Evolutionary conservation across 225 moss, liverwort and hornwort genomes (phyloP).

Genomic region (Physcomitrellopsis africana): DNA sequence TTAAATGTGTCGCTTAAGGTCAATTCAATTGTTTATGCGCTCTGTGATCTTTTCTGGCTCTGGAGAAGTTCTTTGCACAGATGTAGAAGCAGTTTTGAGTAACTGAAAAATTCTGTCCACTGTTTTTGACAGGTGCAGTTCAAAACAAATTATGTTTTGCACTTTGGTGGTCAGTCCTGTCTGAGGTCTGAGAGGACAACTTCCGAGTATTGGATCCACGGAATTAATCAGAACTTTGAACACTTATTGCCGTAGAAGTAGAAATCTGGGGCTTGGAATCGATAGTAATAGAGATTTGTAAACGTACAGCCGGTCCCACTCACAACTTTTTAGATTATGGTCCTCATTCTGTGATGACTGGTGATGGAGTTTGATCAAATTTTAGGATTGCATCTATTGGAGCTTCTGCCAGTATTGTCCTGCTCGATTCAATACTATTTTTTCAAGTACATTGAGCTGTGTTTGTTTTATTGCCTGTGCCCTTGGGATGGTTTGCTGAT

Average conservation of each 20-base stretch:
- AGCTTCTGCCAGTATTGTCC: background rate
- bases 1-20: conserved; percentile 22
- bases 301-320: background rate
- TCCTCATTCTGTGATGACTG: conserved; percentile 6
- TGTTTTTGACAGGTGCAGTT: background rate
- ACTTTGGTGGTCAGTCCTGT: conserved; percentile 30
- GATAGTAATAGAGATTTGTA: too few relatives aligned
- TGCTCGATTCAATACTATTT: background rate
- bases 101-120: background rate
- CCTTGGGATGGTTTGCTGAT: too few relatives aligned
- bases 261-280: conserved; percentile 14
- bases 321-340: conserved; percentile 25
- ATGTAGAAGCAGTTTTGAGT: background rate
- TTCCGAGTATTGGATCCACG: conserved; percentile 41
- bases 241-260: conserved; percentile 4
- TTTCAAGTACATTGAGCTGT: too few relatives aligned
- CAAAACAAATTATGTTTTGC: background rate
- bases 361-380: conserved; percentile 22
- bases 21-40: background rate
- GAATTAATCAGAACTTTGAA: conserved; percentile 28
- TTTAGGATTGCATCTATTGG: conserved; percentile 2
- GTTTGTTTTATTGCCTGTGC: too few relatives aligned
- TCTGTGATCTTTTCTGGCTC: background rate
- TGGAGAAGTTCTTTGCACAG: background rate
- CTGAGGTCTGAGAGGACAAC: conserved; percentile 41